These are phyloP conservation scores for Priceomyces haplophilus DNA, from an alignment of 805 yeast species.

Conservation along the genomic window DNA sequence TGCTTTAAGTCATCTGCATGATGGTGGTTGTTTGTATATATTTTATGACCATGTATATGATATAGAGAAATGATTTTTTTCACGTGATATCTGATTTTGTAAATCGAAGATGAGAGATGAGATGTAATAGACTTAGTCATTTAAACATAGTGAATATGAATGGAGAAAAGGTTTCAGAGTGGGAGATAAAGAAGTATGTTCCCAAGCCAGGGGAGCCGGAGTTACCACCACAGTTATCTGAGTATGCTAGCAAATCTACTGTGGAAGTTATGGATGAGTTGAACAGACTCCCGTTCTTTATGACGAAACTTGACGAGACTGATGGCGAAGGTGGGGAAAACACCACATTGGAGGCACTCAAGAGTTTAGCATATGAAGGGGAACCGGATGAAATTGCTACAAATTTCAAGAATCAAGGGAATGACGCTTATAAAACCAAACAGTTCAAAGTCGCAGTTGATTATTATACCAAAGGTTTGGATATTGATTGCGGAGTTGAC, in stretches of 20 bases:
- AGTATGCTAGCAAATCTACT: conserved; percentile 56
- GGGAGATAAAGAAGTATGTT: conserved; percentile 39
- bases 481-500: conserved; percentile 56
- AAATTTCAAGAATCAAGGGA: conserved; percentile 90
- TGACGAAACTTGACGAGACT: conserved; percentile 78
- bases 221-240: conserved; percentile 79
- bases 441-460: conserved; percentile 74
- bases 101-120: neutral
- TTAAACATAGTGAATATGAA: conserved; percentile 3
- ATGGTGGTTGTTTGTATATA: too few relatives aligned
- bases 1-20: neutral
- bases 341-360: conserved; percentile 76
- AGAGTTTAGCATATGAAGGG: conserved; percentile 91
- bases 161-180: conserved; percentile 31
- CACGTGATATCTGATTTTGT: conserved; percentile 1
- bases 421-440: conserved; percentile 73
- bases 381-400: conserved; percentile 89
- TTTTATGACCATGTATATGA: neutral
- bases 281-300: conserved; percentile 86
- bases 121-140: neutral
- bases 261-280: conserved; percentile 77
- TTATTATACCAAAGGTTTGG: conserved; percentile 77
- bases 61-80: neutral
- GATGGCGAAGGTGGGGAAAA: conserved; percentile 79
- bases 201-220: conserved; percentile 62